These are phyloP conservation scores for Pichia sp. DNA, from an alignment of 1,139 yeast genomes.

Conservation along the genomic window DNA sequence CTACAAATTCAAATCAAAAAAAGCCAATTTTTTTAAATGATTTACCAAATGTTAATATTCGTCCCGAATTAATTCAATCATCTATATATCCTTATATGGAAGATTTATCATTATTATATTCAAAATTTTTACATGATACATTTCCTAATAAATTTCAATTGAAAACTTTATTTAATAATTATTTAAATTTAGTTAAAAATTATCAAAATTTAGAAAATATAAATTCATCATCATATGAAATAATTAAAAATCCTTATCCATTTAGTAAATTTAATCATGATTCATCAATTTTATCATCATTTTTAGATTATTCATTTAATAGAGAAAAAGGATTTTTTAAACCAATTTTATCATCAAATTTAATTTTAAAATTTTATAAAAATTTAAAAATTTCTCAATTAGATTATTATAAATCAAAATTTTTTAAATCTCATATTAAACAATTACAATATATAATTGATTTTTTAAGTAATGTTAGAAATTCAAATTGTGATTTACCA, in stretches of 20 bases:
- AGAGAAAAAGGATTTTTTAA: slow-evolving; percentile 1
- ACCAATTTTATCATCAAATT: slow-evolving; percentile 6
- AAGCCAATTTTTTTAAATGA: background rate
- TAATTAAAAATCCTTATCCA: slow-evolving; percentile 9
- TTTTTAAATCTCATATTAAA: background rate
- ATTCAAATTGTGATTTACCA: slow-evolving; percentile 3
- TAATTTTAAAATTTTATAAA: slow-evolving; percentile 8
- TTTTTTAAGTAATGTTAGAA: slow-evolving; percentile 1
- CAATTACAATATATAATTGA: slow-evolving; percentile 3
- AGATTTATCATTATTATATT: slow-evolving; percentile 10
- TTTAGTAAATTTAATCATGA: slow-evolving; percentile 16
- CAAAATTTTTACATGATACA: slow-evolving; percentile 7
- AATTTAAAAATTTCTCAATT: background rate
- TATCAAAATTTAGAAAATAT: slow-evolving; percentile 1
- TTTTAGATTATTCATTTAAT: slow-evolving; percentile 14
- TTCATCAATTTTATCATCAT: slow-evolving; percentile 17
- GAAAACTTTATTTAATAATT: slow-evolving; percentile 6
- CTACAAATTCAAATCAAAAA: background rate
- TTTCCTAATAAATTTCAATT: slow-evolving; percentile 1
- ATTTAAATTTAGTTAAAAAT: background rate
- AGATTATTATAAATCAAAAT: slow-evolving; percentile 2
- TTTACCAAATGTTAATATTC: slow-evolving; percentile 10
- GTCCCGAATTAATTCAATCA: slow-evolving; percentile 5
- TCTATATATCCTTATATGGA: slow-evolving; percentile 6
- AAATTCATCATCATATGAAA: too few species aligned